phyloP scores from a whole-genome alignment of 306 rosid genomes.

The Casuarina cunninghamiana region DNA sequence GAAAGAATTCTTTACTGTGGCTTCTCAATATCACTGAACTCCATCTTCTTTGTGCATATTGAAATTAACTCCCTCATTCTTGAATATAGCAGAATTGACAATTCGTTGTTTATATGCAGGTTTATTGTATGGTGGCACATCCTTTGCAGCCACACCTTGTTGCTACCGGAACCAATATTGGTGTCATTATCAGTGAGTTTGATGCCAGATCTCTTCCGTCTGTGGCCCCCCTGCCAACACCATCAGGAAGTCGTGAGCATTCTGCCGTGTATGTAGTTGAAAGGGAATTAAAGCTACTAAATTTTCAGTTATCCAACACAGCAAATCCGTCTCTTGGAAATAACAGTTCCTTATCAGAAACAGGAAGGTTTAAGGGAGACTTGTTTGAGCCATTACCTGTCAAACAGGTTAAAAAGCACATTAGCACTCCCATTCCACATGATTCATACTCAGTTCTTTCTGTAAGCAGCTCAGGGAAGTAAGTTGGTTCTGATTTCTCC shows the following conservation, averaged over 20 bases:
- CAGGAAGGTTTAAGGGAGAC: constrained; percentile 87
- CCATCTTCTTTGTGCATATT: background rate
- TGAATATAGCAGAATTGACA: background rate
- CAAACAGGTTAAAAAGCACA: constrained; percentile 92
- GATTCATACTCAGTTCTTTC: constrained; percentile 97
- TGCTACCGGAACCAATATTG: constrained; percentile 96
- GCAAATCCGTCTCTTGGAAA: constrained; percentile 96
- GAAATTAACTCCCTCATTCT: background rate
- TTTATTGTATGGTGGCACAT: constrained; percentile 94
- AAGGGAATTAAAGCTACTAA: constrained; percentile 84
- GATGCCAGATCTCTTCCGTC: constrained; percentile 98
- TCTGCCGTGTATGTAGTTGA: constrained; percentile 88
- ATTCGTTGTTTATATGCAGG: constrained; percentile 53
- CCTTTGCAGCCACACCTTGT: constrained; percentile 95
- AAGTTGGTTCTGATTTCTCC: constrained; percentile 48
- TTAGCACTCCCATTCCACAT: constrained; percentile 95
- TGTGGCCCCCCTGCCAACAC: constrained; percentile 86
- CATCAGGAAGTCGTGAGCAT: constrained; percentile 86
- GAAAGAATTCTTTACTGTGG: background rate
- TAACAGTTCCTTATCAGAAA: constrained; percentile 78
- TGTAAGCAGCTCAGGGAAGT: constrained; percentile 98
- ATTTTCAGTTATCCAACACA: constrained; percentile 86
- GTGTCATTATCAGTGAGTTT: constrained; percentile 92
- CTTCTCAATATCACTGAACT: background rate
- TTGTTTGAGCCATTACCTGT: constrained; percentile 72